These are phyloP conservation scores for Fusarium anguioides DNA, from an alignment of 2,329 filamentous ascomycete genomes.

Conservation along the genomic window DNA sequence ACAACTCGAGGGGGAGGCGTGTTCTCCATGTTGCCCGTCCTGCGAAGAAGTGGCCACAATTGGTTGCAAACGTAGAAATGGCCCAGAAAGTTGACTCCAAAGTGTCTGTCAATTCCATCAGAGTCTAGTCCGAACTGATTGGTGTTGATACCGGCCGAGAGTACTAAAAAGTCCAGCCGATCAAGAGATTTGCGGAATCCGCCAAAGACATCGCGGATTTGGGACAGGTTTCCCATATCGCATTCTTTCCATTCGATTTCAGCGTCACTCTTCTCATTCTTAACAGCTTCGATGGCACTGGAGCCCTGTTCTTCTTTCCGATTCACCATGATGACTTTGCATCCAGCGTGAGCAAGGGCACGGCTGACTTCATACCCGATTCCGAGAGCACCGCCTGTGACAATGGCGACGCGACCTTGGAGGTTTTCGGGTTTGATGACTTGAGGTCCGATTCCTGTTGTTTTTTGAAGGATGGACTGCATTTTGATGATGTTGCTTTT, in stretches of 20 bases:
- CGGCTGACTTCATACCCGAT: slow-evolving; percentile 53
- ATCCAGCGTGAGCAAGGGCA: slow-evolving; percentile 49
- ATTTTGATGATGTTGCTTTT: slow-evolving; percentile 43
- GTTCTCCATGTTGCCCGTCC: slow-evolving; percentile 52
- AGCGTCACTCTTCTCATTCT: slow-evolving; percentile 39
- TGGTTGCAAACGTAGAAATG: slow-evolving; percentile 54
- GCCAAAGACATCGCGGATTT: slow-evolving; percentile 47
- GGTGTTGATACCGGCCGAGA: slow-evolving; percentile 57
- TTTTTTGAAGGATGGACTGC: slow-evolving; percentile 53
- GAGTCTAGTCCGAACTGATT: slow-evolving; percentile 52
- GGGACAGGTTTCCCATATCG: slow-evolving; percentile 48
- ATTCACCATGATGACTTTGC: slow-evolving; percentile 53
- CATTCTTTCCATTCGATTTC: slow-evolving; percentile 54
- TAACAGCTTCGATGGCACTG: slow-evolving; percentile 46
- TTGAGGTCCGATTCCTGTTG: slow-evolving; percentile 49
- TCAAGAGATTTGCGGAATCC: slow-evolving; percentile 49
- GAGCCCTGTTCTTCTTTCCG: slow-evolving; percentile 49
- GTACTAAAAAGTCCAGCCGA: slow-evolving; percentile 56
- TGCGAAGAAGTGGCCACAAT: slow-evolving; percentile 56
- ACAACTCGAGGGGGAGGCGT: slow-evolving; percentile 54
- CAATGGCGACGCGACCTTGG: slow-evolving; percentile 51
- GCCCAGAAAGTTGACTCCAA: slow-evolving; percentile 58
- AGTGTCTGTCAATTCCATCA: slow-evolving; percentile 58
- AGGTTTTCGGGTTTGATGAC: slow-evolving; percentile 51
- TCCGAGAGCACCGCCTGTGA: slow-evolving; percentile 53